Evolutionary conservation across 2,329 filamentous ascomycete genomes (phyloP), one percentile per base, ranked within the genome.

Genomic region (Aulographum hederae): DNA sequence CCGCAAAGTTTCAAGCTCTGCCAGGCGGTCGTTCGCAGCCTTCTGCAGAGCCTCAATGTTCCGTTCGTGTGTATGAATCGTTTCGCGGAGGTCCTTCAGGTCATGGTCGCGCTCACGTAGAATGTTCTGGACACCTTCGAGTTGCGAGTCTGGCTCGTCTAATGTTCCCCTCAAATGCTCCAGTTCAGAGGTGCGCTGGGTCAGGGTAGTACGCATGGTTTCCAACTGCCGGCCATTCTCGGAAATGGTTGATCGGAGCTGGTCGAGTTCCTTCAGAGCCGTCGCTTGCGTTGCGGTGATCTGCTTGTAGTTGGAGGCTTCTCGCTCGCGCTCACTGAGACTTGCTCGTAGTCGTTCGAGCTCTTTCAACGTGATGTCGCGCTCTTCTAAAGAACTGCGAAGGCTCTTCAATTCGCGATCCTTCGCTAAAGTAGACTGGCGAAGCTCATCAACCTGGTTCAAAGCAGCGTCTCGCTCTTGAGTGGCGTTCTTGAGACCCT

Each of bases 11-110:
- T 65, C 60, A 3, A 72, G 52, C 33, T 67, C 59, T 13, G 43
- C 37, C 4, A 52, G 44, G 12, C 50, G 43, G 20, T 53, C 50
- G 18, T 52, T 46, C 11, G 51, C 51, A 18, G 49, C 36, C 11
- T 41, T 43, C 33, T 53, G 46, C 2, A 54, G 38, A 10, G 37
- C 35, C 27, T 28, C 27, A 5, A 53, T 51, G 4, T 50, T 39
- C 25, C 51, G 42, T 16, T 43, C 38, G 23, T 46, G 43, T 27
- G 47, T 46, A 30, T 53, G 49, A 31, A 53, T 39, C 6, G 48
- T 59, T 16, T 61, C 54, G 19, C 65, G 58, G 15, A 68, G 57
- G 34, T 67, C 61, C 31, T 67, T 62, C 2, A 75, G 56, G 34
- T 72, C 61, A 28, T 50, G 41, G 18, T 60, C 53, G 3, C 58